Percentiles rank a stretch among this genome's conserved stretches.
Evolutionary conservation across 2,329 filamentous ascomycete species (phyloP).

Genomic region (Penicillium vulpinum): DNA sequence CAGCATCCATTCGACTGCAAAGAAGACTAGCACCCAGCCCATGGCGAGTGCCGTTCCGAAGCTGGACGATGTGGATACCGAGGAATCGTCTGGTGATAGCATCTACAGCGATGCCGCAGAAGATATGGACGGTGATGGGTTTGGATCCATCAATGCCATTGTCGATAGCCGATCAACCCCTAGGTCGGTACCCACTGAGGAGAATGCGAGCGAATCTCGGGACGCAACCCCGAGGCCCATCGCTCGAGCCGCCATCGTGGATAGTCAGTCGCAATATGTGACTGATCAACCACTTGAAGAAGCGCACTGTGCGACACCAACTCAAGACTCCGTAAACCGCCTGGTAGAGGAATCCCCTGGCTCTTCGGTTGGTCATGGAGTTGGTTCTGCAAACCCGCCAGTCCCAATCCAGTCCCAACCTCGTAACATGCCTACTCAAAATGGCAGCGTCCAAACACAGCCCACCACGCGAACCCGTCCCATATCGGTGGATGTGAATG

Average conservation of each 20-base stretch:
- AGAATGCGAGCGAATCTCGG: constrained; percentile 13
- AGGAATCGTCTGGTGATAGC: constrained; percentile 46
- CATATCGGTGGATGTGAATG: constrained; percentile 19
- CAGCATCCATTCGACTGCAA: constrained; percentile 12
- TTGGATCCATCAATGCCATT: constrained; percentile 54
- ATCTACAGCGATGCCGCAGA: constrained; percentile 51
- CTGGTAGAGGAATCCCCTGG: constrained; percentile 21
- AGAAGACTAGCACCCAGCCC: constrained; percentile 12
- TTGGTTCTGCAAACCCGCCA: constrained; percentile 22
- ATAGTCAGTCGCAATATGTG: constrained; percentile 14
- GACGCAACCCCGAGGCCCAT: constrained; percentile 20
- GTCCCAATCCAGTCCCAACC: constrained; percentile 11
- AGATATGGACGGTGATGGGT: constrained; percentile 45
- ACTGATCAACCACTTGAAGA: constrained; percentile 14
- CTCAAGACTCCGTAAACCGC: constrained; percentile 14
- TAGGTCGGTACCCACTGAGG: constrained; percentile 12
- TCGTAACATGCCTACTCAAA: background rate
- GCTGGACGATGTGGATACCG: constrained; percentile 29
- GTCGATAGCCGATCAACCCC: constrained; percentile 37
- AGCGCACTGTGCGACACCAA: constrained; percentile 24
- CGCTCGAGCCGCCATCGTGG: constrained; percentile 15
- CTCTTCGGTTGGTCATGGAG: constrained; percentile 14
- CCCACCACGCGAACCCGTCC: constrained; percentile 19
- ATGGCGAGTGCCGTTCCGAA: constrained; percentile 15
- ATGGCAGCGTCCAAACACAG: constrained; percentile 12